These are phyloP conservation scores for Ogataea angusta DNA, from an alignment of 805 yeast species.

Conservation along the genomic window DNA sequence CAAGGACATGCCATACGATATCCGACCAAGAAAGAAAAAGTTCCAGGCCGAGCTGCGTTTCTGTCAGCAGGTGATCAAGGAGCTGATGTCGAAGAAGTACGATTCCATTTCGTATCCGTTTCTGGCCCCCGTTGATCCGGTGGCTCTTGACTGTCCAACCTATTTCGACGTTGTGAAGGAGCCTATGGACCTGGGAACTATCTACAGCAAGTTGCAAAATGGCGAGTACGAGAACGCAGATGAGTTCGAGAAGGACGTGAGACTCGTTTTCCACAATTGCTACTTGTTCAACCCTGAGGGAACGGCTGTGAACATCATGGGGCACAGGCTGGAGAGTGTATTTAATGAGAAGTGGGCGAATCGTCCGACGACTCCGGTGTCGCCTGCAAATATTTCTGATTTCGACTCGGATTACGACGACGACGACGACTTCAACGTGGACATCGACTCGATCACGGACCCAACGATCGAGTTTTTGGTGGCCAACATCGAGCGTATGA, in stretches of 20 bases:
- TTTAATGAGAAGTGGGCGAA: conserved; percentile 89
- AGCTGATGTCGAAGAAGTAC: conserved; percentile 77
- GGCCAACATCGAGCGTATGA: conserved; percentile 82
- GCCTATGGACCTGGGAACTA: conserved; percentile 94
- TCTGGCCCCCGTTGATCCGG: conserved; percentile 91
- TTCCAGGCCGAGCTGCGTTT: conserved; percentile 84
- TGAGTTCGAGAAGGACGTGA: conserved; percentile 78
- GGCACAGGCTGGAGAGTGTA: conserved; percentile 81
- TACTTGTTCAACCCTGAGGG: conserved; percentile 94
- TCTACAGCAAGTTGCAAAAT: conserved; percentile 74
- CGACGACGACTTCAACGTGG: conserved; percentile 52
- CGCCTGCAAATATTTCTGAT: conserved; percentile 49
- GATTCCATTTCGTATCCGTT: conserved; percentile 86
- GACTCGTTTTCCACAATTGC: conserved; percentile 84
- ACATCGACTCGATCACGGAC: conserved; percentile 64
- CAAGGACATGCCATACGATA: conserved; percentile 87
- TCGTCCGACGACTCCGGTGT: conserved; percentile 66
- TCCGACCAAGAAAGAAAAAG: conserved; percentile 88
- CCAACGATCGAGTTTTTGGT: conserved; percentile 90
- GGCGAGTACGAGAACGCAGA: conserved; percentile 88
- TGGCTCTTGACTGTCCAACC: conserved; percentile 87
- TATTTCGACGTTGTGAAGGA: conserved; percentile 81
- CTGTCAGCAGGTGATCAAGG: conserved; percentile 79
- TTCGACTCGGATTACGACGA: conserved; percentile 41
- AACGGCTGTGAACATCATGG: conserved; percentile 95